Evolutionary conservation across 2,329 filamentous ascomycete genomes (phyloP).

Genomic region (Cercospora sesami): DNA sequence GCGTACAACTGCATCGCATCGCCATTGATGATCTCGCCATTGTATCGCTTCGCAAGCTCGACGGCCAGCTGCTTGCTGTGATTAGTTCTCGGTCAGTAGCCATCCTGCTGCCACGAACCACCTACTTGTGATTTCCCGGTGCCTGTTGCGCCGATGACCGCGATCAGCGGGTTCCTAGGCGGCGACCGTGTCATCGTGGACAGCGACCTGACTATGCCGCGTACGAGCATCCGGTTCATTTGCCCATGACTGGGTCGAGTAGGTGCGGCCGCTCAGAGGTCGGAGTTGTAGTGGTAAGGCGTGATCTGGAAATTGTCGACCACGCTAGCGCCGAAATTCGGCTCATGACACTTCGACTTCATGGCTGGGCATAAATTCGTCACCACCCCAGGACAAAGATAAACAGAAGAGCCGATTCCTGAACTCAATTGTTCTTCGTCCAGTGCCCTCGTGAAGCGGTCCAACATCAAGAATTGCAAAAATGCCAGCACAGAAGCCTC

Average conservation of each 20-base stretch:
- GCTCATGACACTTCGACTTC: conserved; percentile 14
- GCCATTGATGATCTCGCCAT: conserved; percentile 94
- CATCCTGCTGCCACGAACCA: neutral
- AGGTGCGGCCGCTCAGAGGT: neutral
- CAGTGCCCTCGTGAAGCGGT: neutral
- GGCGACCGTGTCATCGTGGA: conserved; percentile 29
- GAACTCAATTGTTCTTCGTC: neutral
- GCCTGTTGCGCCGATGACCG: conserved; percentile 84
- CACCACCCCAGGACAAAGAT: conserved; percentile 1
- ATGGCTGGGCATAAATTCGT: conserved; percentile 13
- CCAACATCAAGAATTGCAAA: neutral
- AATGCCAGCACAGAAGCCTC: conserved; percentile 39
- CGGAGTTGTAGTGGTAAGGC: conserved; percentile 11
- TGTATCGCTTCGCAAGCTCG: conserved; percentile 76
- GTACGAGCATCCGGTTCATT: conserved; percentile 11
- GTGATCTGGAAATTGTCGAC: conserved; percentile 3
- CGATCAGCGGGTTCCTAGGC: conserved; percentile 62
- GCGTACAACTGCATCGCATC: conserved; percentile 98
- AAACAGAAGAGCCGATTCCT: neutral
- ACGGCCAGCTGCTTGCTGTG: conserved; percentile 71
- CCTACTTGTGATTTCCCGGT: conserved; percentile 89
- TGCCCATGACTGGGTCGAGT: neutral
- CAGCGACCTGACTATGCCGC: conserved; percentile 9
- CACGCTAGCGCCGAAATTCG: conserved; percentile 5
- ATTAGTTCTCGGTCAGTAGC: conserved; percentile 37